Percentiles rank a stretch among this genome's conserved stretches.
phyloP scores from a whole-genome alignment of 2,329 filamentous ascomycete species.

The Aureobasidium uvarum region DNA sequence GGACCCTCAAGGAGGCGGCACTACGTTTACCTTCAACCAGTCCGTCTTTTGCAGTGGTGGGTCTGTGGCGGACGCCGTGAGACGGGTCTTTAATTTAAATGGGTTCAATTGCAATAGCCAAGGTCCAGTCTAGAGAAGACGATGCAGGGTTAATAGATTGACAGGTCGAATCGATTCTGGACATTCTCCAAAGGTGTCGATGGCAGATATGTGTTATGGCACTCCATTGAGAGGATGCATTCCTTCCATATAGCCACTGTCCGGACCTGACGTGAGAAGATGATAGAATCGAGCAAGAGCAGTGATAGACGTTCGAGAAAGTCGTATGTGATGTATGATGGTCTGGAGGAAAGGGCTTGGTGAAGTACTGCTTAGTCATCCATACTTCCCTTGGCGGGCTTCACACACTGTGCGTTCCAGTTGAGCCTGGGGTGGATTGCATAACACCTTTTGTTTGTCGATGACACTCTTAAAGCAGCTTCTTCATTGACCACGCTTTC shows the following conservation, averaged over 20 bases:
- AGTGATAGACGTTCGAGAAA: not conserved
- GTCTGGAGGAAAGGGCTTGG: no score
- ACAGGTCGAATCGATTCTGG: no score
- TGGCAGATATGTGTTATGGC: not conserved
- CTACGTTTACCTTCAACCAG: conserved; percentile 11
- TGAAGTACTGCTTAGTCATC: no score
- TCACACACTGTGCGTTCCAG: no score
- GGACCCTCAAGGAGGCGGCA: conserved; percentile 7
- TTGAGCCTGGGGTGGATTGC: no score
- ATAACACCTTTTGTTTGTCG: no score
- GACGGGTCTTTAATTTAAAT: not conserved
- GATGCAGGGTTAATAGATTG: not conserved
- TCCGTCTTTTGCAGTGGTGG: not conserved
- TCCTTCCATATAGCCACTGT: not conserved
- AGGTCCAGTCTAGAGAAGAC: not conserved
- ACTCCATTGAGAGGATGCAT: not conserved
- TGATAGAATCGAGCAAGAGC: not conserved
- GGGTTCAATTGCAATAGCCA: not conserved
- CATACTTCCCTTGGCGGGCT: no score
- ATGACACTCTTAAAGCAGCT: no score
- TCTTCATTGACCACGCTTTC: no score
- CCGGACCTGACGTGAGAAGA: not conserved
- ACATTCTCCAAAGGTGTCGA: not conserved
- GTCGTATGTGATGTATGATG: no score
- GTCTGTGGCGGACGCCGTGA: not conserved